These are phyloP conservation scores for Zalaria obscura DNA, from an alignment of 2,329 filamentous ascomycete species.

Conservation along the genomic window DNA sequence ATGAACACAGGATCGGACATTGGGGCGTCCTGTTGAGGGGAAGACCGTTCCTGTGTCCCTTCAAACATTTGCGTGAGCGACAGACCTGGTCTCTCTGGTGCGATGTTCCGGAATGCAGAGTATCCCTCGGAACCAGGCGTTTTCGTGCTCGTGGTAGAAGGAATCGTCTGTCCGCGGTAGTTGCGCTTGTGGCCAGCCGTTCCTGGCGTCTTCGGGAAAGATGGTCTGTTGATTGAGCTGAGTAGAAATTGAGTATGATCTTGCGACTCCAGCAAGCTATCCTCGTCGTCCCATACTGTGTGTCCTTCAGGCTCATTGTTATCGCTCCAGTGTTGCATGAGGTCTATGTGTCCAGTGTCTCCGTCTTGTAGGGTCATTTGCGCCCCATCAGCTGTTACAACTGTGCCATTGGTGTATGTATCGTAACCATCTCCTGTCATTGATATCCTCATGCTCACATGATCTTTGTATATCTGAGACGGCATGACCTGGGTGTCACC, in stretches of 20 bases:
- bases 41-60: conserved; percentile 30
- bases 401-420: background rate
- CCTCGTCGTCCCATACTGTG: conserved; percentile 10
- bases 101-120: conserved; percentile 18
- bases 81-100: conserved; percentile 13
- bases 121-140: conserved; percentile 23
- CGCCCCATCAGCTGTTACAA: conserved; percentile 6
- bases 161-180: conserved; percentile 24
- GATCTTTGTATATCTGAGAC: conserved; percentile 29
- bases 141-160: conserved; percentile 26
- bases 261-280: conserved; percentile 9
- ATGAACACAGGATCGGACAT: conserved; percentile 30
- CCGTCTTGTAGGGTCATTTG: background rate
- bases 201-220: conserved; percentile 26
- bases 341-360: conserved; percentile 17
- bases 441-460: background rate
- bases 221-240: conserved; percentile 12
- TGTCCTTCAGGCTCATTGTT: conserved; percentile 10
- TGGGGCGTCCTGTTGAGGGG: conserved; percentile 21
- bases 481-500: conserved; percentile 34
- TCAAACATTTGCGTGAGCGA: conserved; percentile 32
- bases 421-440: conserved; percentile 3
- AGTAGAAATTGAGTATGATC: conserved; percentile 6
- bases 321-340: conserved; percentile 12
- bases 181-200: conserved; percentile 24